Conservation (phyloP, 495 filamentous ascomycete genomes). For the Cryomyces minteri region DNA sequence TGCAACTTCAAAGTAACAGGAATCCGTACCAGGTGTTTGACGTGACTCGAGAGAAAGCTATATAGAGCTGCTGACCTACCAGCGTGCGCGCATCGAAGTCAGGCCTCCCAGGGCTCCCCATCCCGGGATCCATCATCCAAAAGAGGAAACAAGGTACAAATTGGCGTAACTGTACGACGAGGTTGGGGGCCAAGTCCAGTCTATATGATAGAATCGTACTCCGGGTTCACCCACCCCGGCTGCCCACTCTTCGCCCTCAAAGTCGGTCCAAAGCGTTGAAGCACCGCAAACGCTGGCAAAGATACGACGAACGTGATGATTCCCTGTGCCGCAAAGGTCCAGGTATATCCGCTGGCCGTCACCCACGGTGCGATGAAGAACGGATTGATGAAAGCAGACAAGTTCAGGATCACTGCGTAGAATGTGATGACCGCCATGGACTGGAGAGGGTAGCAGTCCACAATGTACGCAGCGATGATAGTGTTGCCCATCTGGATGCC, state of each 20-base stretch:
- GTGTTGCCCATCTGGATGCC: constrained; percentile 47
- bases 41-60: too few relatives aligned
- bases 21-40: too few relatives aligned
- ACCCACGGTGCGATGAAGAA: constrained; percentile 42
- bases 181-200: background rate
- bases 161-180: too few relatives aligned
- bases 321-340: constrained; percentile 37
- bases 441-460: constrained; percentile 39
- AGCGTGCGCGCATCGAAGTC: too few relatives aligned
- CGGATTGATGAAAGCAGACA: constrained; percentile 29
- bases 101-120: too few relatives aligned
- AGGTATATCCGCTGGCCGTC: constrained; percentile 31
- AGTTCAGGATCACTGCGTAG: constrained; percentile 41
- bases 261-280: constrained; percentile 28
- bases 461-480: constrained; percentile 33
- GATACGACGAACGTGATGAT: constrained; percentile 28
- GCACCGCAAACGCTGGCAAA: constrained; percentile 20
- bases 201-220: background rate
- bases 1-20: too few relatives aligned
- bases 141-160: too few relatives aligned
- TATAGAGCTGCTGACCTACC: too few relatives aligned
- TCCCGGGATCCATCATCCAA: too few relatives aligned
- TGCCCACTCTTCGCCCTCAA: background rate
- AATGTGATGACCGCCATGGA: constrained; percentile 41
- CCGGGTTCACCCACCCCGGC: background rate